phyloP scores from a whole-genome alignment of 1,284 basidiomycete genomes.

The Fomitopsis schrenkii region DNA sequence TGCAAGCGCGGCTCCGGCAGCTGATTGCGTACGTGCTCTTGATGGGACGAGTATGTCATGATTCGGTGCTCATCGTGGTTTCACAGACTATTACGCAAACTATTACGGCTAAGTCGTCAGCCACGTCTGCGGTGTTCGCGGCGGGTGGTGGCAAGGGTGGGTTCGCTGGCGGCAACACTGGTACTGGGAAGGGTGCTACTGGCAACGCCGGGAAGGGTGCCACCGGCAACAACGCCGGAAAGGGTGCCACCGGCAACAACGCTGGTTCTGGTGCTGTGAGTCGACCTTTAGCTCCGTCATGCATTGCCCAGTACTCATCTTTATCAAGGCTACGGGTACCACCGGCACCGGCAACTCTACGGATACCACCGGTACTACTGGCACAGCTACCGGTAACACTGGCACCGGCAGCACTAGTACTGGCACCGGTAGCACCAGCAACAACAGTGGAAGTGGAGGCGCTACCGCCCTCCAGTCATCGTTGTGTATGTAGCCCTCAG shows the following conservation, averaged over 20 bases:
- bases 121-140: neutral
- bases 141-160: neutral
- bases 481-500: constrained; percentile 17
- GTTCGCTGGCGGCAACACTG: neutral
- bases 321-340: neutral
- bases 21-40: constrained; percentile 4
- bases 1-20: constrained; percentile 13
- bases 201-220: neutral
- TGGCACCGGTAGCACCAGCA: constrained; percentile 6
- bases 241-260: constrained; percentile 1
- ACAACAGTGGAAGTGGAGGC: constrained; percentile 12
- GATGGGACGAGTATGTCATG: too few relatives aligned
- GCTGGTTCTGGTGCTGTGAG: neutral
- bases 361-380: neutral
- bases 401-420: neutral
- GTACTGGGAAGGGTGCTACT: neutral
- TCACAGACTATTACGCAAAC: constrained; percentile 1
- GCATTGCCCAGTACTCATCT: too few relatives aligned
- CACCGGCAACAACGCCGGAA: neutral
- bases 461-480: constrained; percentile 22
- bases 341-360: neutral
- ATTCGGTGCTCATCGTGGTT: neutral
- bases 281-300: too few relatives aligned
- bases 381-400: neutral
- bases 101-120: neutral